A percentile compares a stretch with the other conserved stretches of the same genome.
Conservation (phyloP, 768 basidiomycete species). For the Infundibulicybe gibba region DNA sequence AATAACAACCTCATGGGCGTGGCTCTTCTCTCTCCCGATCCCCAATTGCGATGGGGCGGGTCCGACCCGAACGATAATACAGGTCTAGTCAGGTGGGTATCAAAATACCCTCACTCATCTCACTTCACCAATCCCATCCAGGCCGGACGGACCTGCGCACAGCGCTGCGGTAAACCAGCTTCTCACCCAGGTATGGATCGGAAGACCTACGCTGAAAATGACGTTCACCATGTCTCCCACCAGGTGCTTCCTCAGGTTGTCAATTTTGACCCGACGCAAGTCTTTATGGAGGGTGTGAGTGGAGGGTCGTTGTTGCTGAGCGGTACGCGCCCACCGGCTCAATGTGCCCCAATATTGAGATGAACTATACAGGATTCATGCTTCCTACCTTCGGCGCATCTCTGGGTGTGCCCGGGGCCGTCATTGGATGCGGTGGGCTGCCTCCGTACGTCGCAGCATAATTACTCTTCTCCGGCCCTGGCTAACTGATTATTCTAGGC, state of each 20-base stretch:
- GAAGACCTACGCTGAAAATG: not conserved
- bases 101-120: not conserved
- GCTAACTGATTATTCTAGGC: slow-evolving; percentile 7
- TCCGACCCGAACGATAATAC: slow-evolving; percentile 10
- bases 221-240: not conserved
- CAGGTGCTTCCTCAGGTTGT: slow-evolving; percentile 18
- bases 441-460: slow-evolving; percentile 10
- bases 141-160: slow-evolving; percentile 21
- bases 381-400: slow-evolving; percentile 19
- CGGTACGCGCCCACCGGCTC: slow-evolving; percentile 5
- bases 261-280: slow-evolving; percentile 18
- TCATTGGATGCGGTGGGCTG: slow-evolving; percentile 21
- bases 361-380: slow-evolving; percentile 14
- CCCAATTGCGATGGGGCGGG: slow-evolving; percentile 14
- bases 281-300: slow-evolving; percentile 24
- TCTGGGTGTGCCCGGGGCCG: slow-evolving; percentile 16
- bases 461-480: not conserved
- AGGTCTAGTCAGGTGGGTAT: slow-evolving; percentile 10
- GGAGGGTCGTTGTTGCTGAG: slow-evolving; percentile 21
- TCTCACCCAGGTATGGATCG: slow-evolving; percentile 5
- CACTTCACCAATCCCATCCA: not conserved
- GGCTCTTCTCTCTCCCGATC: slow-evolving; percentile 16
- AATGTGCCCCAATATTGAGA: not conserved
- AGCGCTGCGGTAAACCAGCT: slow-evolving; percentile 23
- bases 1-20: slow-evolving; percentile 17